Evolutionary conservation across 164 flowering plant genomes (phyloP), one percentile per base, ranked within the genome.

Genomic region (Vitis rotundifolia): DNA sequence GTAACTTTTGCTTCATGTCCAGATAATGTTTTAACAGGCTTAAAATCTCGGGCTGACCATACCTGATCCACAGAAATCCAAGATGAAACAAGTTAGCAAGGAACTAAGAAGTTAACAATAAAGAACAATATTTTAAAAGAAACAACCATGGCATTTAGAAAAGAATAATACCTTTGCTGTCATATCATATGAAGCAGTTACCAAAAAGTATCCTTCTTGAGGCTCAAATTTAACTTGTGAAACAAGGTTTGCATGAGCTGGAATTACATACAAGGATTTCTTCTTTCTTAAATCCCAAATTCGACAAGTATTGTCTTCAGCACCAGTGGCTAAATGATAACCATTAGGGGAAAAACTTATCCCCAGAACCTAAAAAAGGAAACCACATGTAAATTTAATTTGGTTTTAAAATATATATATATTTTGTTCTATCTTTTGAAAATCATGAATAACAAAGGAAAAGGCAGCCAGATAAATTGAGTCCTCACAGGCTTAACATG

Each of bases 151-250:
- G 6, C 52, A 31, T 11, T 53, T 0, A 49, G 53, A 71, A 69
- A 60, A 29, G 55, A 56, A 14, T 1, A 61, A 28, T 64, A 93
- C 99, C 97, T 92, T 93, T 14, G 91, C 95, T 51, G 92, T 91
- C 86, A 78, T 90, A 84, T 96, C 99, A 82, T 83, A 91, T 6
- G 98, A 90, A 52, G 91, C 89, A 37, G 99, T 93, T 53, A 83
- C 89, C 74, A 96, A 74, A 78, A 86, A 92, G 77, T 92, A 96
- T 49, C 99, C 99, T 64, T 93, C 98, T 69, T 91, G 95, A 49
- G 97, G 95, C 77, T 96, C 99, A 75, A 79, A 96, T 75, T 91
- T 93, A 73, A 96, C 94, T 85, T 91, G 91, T 22, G 99, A 92
- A 69, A 96, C 79, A 61, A 93, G 92, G 69, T 92, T 91, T 11